Evolutionary conservation across 2,329 filamentous ascomycete species (phyloP).

Genomic region (Diaporthe citriasiana): DNA sequence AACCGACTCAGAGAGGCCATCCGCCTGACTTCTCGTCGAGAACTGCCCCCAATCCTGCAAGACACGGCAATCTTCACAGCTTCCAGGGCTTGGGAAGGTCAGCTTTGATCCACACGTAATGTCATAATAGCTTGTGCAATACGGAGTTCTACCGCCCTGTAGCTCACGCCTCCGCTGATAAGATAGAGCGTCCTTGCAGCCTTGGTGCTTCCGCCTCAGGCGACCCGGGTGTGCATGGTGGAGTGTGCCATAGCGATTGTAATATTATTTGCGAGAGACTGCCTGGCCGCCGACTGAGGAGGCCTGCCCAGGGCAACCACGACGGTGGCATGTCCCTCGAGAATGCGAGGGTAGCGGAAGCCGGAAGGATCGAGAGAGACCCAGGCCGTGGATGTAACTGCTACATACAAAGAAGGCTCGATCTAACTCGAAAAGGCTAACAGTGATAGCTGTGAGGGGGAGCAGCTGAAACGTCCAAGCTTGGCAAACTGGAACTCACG

Average conservation of each 20-base stretch:
- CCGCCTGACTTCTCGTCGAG: slow-evolving; percentile 17
- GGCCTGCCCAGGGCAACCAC: slow-evolving; percentile 7
- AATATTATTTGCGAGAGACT: slow-evolving; percentile 11
- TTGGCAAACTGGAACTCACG: slow-evolving; percentile 22
- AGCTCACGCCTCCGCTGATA: neutral
- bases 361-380: slow-evolving; percentile 13
- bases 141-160: slow-evolving; percentile 4
- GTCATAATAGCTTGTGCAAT: neutral
- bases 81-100: slow-evolving; percentile 4
- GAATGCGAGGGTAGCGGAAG: neutral
- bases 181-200: slow-evolving; percentile 8
- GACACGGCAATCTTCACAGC: slow-evolving; percentile 9
- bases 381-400: slow-evolving; percentile 11
- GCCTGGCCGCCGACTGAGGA: neutral
- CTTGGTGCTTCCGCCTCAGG: slow-evolving; percentile 1
- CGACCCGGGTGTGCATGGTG: slow-evolving; percentile 19
- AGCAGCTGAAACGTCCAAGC: slow-evolving; percentile 49
- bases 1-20: slow-evolving; percentile 7
- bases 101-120: slow-evolving; percentile 2
- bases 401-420: neutral
- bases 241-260: slow-evolving; percentile 9
- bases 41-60: slow-evolving; percentile 1
- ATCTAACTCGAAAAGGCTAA: slow-evolving; percentile 32
- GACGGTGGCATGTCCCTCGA: neutral
- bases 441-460: slow-evolving; percentile 32